These are phyloP conservation scores for Pestalotiopsis sp. DNA, from an alignment of 2,329 filamentous ascomycete species.

Conservation along the genomic window DNA sequence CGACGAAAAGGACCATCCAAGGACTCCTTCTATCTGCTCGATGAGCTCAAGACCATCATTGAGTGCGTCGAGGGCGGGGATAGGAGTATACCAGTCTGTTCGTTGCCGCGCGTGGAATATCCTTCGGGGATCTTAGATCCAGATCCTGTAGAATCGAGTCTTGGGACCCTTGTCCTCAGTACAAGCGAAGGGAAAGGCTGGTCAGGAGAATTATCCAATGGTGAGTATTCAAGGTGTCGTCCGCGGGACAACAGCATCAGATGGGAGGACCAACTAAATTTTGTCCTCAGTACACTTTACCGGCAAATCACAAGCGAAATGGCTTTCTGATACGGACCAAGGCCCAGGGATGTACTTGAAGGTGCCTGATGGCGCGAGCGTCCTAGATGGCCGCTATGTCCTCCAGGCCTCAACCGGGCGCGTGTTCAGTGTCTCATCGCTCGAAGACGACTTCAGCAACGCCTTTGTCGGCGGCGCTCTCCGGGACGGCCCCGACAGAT, in stretches of 20 bases:
- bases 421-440: slow-evolving; percentile 14
- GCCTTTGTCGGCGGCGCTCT: slow-evolving; percentile 18
- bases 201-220: background rate
- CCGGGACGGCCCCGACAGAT: slow-evolving; percentile 6
- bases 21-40: background rate
- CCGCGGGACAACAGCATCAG: no score
- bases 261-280: no score
- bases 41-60: slow-evolving; percentile 8
- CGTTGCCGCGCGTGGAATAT: background rate
- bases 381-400: slow-evolving; percentile 17
- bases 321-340: no score
- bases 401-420: slow-evolving; percentile 14
- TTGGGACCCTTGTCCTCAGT: no score
- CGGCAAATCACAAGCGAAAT: no score
- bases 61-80: background rate
- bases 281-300: no score
- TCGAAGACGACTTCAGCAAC: slow-evolving; percentile 18
- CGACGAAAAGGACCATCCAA: background rate
- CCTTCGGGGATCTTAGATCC: no score
- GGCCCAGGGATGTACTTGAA: slow-evolving; percentile 16
- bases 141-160: no score
- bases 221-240: no score
- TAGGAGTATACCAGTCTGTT: slow-evolving; percentile 6
- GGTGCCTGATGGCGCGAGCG: background rate
- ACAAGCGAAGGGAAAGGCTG: background rate